Conservation (phyloP, 176 grass and related monocot species). For the Phragmites australis region DNA sequence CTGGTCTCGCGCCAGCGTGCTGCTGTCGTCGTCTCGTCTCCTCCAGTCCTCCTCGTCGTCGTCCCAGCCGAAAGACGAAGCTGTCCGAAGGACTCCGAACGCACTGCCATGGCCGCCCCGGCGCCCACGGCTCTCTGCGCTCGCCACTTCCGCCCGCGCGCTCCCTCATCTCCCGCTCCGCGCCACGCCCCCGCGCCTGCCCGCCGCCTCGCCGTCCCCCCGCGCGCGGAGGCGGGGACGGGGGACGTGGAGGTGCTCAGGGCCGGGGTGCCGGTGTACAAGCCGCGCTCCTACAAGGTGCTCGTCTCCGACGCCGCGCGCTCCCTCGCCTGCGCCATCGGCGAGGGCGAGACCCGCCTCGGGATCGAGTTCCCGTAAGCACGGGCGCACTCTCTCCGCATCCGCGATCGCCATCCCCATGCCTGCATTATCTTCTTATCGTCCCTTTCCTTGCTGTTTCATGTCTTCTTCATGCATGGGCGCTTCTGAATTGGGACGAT, state of each 20-base stretch:
- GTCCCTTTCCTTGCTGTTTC: background rate
- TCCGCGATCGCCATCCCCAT: background rate
- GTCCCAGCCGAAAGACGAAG: background rate
- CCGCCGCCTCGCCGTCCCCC: constrained; percentile 11
- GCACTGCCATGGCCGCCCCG: constrained; percentile 31
- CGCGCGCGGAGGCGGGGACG: constrained; percentile 32
- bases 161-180: background rate
- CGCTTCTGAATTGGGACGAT: constrained; percentile 23
- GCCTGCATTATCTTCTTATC: background rate
- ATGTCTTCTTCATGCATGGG: constrained; percentile 22
- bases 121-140: background rate
- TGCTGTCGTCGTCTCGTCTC: constrained; percentile 9
- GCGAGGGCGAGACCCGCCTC: constrained; percentile 73
- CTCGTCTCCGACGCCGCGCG: constrained; percentile 80
- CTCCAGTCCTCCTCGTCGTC: background rate
- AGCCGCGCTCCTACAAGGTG: constrained; percentile 83
- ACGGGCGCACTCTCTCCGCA: background rate
- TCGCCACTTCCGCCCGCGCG: constrained; percentile 17
- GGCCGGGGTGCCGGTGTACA: constrained; percentile 79
- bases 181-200: background rate
- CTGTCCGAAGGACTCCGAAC: background rate
- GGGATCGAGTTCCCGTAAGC: constrained; percentile 95
- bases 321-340: constrained; percentile 79
- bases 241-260: constrained; percentile 26
- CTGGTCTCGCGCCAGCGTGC: background rate